phyloP scores from a whole-genome alignment of 148 eudicot genomes.

The Drosera capensis region DNA sequence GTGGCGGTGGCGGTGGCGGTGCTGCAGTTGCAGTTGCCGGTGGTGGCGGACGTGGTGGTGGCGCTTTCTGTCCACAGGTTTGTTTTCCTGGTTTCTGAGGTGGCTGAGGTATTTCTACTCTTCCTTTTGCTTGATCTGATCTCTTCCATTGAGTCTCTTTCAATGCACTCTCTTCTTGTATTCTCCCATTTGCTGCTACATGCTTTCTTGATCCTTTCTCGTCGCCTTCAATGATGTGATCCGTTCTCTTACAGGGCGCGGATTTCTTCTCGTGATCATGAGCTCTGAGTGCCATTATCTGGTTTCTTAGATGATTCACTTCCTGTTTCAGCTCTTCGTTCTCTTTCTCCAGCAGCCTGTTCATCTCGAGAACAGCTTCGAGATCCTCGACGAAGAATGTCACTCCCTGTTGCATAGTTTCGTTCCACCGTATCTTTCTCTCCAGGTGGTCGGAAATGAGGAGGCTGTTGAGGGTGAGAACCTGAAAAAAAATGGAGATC shows the following conservation, averaged over 20 bases:
- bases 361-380: constrained; percentile 43
- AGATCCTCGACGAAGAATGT: constrained; percentile 43
- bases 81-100: background rate
- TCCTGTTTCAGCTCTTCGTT: constrained; percentile 50
- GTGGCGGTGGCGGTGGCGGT: constrained; percentile 58
- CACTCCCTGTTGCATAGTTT: constrained; percentile 7
- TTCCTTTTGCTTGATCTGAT: background rate
- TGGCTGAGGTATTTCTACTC: background rate
- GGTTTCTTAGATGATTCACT: constrained; percentile 28
- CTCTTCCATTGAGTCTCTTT: background rate
- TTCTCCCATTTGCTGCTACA: constrained; percentile 60
- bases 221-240: no score
- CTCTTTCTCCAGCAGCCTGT: constrained; percentile 37
- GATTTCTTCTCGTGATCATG: constrained; percentile 52
- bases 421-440: background rate
- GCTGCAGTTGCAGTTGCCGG: constrained; percentile 2
- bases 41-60: constrained; percentile 18
- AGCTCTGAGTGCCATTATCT: constrained; percentile 38
- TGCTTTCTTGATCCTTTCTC: no score
- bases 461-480: background rate
- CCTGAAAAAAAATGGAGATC: background rate
- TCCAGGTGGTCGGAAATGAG: background rate
- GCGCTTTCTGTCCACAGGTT: background rate
- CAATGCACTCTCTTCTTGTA: background rate
- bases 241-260: constrained; percentile 1